Evolutionary conservation across 1,139 yeast genomes (phyloP).

Genomic region (Sugiyamaella japonica): DNA sequence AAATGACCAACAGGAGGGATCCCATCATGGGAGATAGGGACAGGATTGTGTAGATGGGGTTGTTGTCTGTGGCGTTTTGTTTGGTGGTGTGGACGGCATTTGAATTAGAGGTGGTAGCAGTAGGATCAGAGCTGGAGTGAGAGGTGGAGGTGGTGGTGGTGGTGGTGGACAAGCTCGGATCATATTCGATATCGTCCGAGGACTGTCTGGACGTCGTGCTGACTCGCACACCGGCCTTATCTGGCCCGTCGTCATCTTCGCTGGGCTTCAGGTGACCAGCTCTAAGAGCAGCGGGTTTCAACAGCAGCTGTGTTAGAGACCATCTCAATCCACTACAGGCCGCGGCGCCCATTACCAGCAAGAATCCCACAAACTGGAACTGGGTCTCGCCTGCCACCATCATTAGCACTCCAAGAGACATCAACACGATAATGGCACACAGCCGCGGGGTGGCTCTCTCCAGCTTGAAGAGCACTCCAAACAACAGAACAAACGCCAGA

Average conservation of each 20-base stretch:
- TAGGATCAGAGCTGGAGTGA: not conserved
- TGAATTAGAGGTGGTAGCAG: not conserved
- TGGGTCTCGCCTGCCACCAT: conserved; percentile 67
- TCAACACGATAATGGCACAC: conserved; percentile 64
- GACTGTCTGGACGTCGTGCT: not conserved
- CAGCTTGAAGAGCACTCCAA: conserved; percentile 76
- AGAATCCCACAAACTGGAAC: conserved; percentile 54
- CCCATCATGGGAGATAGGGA: conserved; percentile 87
- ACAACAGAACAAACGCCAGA: conserved; percentile 79
- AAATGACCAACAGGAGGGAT: conserved; percentile 56
- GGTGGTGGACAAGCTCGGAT: not conserved
- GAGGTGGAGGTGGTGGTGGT: no score
- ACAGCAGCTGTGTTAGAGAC: conserved; percentile 86
- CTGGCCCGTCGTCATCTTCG: not conserved
- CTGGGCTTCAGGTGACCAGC: not conserved
- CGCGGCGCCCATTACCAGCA: conserved; percentile 73
- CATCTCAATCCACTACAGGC: conserved; percentile 87
- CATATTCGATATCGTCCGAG: not conserved
- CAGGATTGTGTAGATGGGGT: conserved; percentile 81
- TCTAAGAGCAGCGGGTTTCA: conserved; percentile 34
- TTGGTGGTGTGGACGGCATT: not conserved
- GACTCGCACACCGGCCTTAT: not conserved
- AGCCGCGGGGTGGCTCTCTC: conserved; percentile 71
- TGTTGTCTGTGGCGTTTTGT: conserved; percentile 35
- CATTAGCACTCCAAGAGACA: conserved; percentile 81